Evolutionary conservation across 768 basidiomycete species (phyloP), one percentile per base, ranked within the genome.

Genomic region (Xerocomellus dryophilus): DNA sequence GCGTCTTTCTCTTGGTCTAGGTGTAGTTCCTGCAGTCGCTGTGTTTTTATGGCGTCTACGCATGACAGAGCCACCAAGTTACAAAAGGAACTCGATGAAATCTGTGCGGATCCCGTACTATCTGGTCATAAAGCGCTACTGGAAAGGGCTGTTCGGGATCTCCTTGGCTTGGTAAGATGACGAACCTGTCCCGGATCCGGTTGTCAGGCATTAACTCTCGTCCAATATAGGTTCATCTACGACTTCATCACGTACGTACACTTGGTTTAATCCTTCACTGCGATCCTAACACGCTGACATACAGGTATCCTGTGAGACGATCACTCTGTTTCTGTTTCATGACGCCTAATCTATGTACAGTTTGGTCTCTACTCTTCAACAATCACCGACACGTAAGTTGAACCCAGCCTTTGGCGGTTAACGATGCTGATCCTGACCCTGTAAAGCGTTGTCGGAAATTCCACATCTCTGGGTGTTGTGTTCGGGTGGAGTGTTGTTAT

Each of bases 401-500:
- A 35, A 14, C 45, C 34, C 39, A 32, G 10, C 25, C 20, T 23
- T 46, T 48, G 15, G 18, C 11, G 18, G 17, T 18, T 17, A 23
- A 27, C 9, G 18, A 32, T 50, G n/a, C 40, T 50, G 25, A 56
- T 20, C 20, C 38, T 23, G 34, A 47, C 50, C 10, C 14, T 38
- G 50, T 50, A 23, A 51, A 89, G 84, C 51, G 77, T 93, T 51
- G 85, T 84, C 15, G 83, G 85, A 35, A 69, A 72, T 25, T 67
- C 70, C 29, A 63, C 66, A 10, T 76, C 82, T 8, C 74, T 93
- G 20, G 66, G 73, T 7, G 77, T 86, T 41, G 77, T 88, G 12
- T 84, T 94, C 57, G 92, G 92, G 17, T 94, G 92, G 93, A 82
- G 79, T 58, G 85, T 88, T 40, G 83, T 94, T 27, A 87, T 93